Percentiles rank a stretch among this genome's conserved stretches.
Conservation (phyloP, 768 basidiomycete genomes). For the Boletus coccyginus region DNA sequence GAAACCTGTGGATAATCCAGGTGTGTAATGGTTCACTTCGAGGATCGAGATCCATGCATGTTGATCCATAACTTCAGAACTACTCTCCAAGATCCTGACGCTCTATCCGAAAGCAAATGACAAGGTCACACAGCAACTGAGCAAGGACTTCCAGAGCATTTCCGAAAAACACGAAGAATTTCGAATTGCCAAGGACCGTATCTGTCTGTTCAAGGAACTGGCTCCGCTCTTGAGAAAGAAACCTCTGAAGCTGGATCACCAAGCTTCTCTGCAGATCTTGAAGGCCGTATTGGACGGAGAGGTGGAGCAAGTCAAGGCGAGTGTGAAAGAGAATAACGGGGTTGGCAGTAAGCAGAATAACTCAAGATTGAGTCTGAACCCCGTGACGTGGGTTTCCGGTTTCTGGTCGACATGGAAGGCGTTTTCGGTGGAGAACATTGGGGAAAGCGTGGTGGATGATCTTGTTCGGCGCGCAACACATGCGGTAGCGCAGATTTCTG, state of each 20-base stretch:
- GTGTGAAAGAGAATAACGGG: not conserved
- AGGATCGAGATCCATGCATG: not conserved
- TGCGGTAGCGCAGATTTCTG: not conserved
- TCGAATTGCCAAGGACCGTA: constrained; percentile 9
- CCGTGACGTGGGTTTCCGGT: too few relatives aligned
- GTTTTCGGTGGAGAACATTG: not conserved
- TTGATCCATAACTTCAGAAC: not conserved
- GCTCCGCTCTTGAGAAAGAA: not conserved
- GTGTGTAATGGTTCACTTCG: not conserved
- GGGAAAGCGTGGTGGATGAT: not conserved
- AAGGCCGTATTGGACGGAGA: constrained; percentile 5
- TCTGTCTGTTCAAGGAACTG: constrained; percentile 11
- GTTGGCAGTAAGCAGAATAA: too few relatives aligned
- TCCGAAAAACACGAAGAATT: constrained; percentile 7
- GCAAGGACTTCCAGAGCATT: constrained; percentile 4
- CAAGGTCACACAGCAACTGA: not conserved
- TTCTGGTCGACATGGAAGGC: not conserved
- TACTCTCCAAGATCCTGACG: not conserved
- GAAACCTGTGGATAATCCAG: too few relatives aligned
- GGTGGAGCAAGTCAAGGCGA: constrained; percentile 3
- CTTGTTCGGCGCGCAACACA: not conserved
- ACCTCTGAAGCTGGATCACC: not conserved
- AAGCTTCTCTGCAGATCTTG: not conserved
- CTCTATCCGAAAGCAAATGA: constrained; percentile 15
- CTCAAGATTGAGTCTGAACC: too few relatives aligned